phyloP scores from a whole-genome alignment of 2,329 filamentous ascomycete species.

The Neoascochyta sp. region DNA sequence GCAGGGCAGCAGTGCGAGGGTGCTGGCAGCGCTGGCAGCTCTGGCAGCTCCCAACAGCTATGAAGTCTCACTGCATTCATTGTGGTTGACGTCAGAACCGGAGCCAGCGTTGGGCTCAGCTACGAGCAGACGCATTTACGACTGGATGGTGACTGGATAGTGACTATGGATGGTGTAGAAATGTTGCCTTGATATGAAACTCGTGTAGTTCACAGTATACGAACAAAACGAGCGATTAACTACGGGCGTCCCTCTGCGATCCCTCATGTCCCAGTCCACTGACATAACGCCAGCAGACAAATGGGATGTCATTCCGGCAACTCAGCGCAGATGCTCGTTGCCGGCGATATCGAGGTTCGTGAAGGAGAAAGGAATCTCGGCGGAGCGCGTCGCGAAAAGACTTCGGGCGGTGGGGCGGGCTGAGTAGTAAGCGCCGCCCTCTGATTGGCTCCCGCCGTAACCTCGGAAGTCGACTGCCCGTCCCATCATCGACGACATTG shows the following conservation, averaged over 20 bases:
- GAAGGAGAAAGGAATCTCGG: slow-evolving; percentile 17
- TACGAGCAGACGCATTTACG: no score
- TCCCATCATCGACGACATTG: slow-evolving; percentile 27
- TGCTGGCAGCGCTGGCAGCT: no score
- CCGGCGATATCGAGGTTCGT: slow-evolving; percentile 42
- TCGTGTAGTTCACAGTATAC: slow-evolving; percentile 40
- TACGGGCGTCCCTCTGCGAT: slow-evolving; percentile 50
- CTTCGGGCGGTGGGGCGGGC: slow-evolving; percentile 23
- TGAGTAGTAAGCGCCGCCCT: slow-evolving; percentile 8
- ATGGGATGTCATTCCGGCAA: slow-evolving; percentile 35
- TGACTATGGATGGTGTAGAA: no score
- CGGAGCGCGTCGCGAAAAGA: slow-evolving; percentile 25
- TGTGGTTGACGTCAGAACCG: no score
- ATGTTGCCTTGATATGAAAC: slow-evolving; percentile 56
- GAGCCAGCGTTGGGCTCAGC: no score
- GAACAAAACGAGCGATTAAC: slow-evolving; percentile 51
- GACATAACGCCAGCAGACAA: slow-evolving; percentile 41
- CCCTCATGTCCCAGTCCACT: slow-evolving; percentile 35
- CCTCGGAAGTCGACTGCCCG: slow-evolving; percentile 26
- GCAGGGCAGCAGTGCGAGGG: slow-evolving; percentile 1
- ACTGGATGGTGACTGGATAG: no score
- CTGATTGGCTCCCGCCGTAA: slow-evolving; percentile 29
- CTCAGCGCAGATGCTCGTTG: slow-evolving; percentile 35
- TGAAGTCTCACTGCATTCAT: no score
- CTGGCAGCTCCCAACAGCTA: not conserved